phyloP scores from a whole-genome alignment of 1,139 yeast genomes.

The Pichia terricola region DNA sequence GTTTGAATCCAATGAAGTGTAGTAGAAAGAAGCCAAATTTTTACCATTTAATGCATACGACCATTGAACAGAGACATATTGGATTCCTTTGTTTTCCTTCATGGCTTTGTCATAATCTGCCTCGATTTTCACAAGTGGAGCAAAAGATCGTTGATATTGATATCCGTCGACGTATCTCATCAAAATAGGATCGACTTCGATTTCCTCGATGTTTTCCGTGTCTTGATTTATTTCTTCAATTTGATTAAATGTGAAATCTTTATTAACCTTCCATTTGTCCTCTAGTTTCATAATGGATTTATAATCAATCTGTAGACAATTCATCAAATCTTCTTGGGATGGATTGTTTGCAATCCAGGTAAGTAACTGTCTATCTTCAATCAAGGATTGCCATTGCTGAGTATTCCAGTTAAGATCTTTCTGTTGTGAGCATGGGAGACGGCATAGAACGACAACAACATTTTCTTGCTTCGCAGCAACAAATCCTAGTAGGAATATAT shows the following conservation, averaged over 20 bases:
- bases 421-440: slow-evolving; percentile 80
- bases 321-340: slow-evolving; percentile 49
- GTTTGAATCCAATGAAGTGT: slow-evolving; percentile 58
- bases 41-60: slow-evolving; percentile 54
- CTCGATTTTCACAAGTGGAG: slow-evolving; percentile 74
- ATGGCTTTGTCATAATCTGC: slow-evolving; percentile 68
- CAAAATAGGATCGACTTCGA: slow-evolving; percentile 59
- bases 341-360: slow-evolving; percentile 77
- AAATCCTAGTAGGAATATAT: slow-evolving; percentile 76
- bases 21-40: slow-evolving; percentile 59
- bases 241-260: slow-evolving; percentile 59
- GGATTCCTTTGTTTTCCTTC: slow-evolving; percentile 73
- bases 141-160: slow-evolving; percentile 79
- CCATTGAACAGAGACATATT: slow-evolving; percentile 71
- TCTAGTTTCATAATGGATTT: slow-evolving; percentile 68
- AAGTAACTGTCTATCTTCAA: slow-evolving; percentile 68
- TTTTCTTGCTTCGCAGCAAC: slow-evolving; percentile 83
- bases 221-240: slow-evolving; percentile 26
- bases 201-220: slow-evolving; percentile 38
- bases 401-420: slow-evolving; percentile 81
- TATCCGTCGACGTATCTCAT: slow-evolving; percentile 76
- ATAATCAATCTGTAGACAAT: slow-evolving; percentile 46
- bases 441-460: slow-evolving; percentile 78
- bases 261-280: slow-evolving; percentile 63
- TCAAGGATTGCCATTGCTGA: slow-evolving; percentile 77